These are phyloP conservation scores for Hanseniaspora hatyaiensis DNA, from an alignment of 805 yeast genomes.

Conservation along the genomic window DNA sequence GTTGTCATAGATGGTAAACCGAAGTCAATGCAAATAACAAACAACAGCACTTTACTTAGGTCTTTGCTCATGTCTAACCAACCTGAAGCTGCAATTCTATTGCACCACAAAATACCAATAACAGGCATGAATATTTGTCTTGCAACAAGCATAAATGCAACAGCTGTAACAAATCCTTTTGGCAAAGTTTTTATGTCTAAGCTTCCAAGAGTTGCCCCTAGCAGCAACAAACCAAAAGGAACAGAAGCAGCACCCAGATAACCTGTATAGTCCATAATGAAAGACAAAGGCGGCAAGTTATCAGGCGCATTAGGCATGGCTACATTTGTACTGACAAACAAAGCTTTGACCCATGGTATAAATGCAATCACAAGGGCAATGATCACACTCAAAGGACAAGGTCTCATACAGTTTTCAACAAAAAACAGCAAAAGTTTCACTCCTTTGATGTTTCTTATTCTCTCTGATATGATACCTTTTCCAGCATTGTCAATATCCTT, in stretches of 20 bases:
- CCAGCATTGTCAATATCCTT: constrained; percentile 28
- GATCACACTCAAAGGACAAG: constrained; percentile 61
- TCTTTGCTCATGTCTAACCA: constrained; percentile 45
- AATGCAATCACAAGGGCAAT: constrained; percentile 56
- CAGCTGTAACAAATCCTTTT: constrained; percentile 56
- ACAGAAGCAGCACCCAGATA: constrained; percentile 84
- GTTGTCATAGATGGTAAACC: constrained; percentile 87
- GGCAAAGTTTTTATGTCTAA: constrained; percentile 51
- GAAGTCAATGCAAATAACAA: constrained; percentile 64
- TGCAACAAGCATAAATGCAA: constrained; percentile 43
- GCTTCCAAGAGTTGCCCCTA: constrained; percentile 85
- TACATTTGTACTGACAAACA: constrained; percentile 45
- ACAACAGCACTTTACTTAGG: constrained; percentile 40
- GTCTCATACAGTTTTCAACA: constrained; percentile 50
- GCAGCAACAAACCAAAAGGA: constrained; percentile 69
- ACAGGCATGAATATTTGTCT: constrained; percentile 68
- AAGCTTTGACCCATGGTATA: constrained; percentile 77
- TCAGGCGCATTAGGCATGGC: constrained; percentile 73
- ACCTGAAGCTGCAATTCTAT: constrained; percentile 53
- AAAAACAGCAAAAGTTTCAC: constrained; percentile 28
- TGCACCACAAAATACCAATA: constrained; percentile 56
- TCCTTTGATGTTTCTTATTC: constrained; percentile 25
- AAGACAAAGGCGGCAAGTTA: constrained; percentile 69
- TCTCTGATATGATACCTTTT: constrained; percentile 21
- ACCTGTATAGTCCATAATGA: constrained; percentile 65